Evolutionary conservation across 2,329 filamentous ascomycete genomes (phyloP).

Genomic region (Emericellopsis atlantica): DNA sequence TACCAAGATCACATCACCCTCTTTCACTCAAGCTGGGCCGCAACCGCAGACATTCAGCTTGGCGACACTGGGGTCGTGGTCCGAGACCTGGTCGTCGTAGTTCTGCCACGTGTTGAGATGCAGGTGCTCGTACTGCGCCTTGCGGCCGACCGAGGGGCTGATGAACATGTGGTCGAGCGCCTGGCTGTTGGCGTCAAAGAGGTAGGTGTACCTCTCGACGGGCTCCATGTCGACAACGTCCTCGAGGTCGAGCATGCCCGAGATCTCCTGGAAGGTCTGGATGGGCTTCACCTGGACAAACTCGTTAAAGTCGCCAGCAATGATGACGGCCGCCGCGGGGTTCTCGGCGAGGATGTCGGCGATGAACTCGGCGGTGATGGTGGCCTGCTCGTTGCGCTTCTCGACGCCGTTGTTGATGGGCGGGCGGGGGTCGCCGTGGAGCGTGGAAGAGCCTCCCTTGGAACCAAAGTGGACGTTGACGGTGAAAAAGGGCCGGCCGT

Average conservation of each 20-base stretch:
- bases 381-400: constrained; percentile 41
- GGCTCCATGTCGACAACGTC: constrained; percentile 37
- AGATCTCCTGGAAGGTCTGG: constrained; percentile 35
- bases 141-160: constrained; percentile 34
- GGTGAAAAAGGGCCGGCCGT: constrained; percentile 48
- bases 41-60: constrained; percentile 45
- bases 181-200: constrained; percentile 58
- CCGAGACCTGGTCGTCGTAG: constrained; percentile 42
- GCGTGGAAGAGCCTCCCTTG: constrained; percentile 52
- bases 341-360: constrained; percentile 43
- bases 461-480: constrained; percentile 58
- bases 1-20: background rate
- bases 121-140: constrained; percentile 47
- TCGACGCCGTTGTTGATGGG: constrained; percentile 53
- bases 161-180: constrained; percentile 60
- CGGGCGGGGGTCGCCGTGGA: constrained; percentile 53
- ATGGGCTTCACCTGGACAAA: constrained; percentile 52
- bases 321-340: constrained; percentile 42
- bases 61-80: constrained; percentile 59
- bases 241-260: constrained; percentile 49
- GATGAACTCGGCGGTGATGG: constrained; percentile 46
- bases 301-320: constrained; percentile 62
- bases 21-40: background rate
- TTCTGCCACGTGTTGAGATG: constrained; percentile 60
- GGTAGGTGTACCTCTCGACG: constrained; percentile 56